phyloP scores from a whole-genome alignment of 495 filamentous ascomycete genomes.

The Barbatosphaeria neglecta region DNA sequence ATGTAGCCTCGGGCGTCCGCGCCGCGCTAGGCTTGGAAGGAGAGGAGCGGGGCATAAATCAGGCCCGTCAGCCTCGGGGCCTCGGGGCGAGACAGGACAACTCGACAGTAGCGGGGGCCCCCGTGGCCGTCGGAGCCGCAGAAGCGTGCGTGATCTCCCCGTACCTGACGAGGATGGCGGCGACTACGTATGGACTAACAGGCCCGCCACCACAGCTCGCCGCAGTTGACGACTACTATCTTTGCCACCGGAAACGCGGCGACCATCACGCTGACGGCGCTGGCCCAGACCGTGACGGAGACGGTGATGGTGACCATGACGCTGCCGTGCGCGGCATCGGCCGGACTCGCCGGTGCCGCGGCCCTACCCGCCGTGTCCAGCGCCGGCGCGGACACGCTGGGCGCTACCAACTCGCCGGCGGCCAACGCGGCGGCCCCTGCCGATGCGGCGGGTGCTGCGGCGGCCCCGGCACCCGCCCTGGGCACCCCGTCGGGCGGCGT shows the following conservation, averaged over 20 bases:
- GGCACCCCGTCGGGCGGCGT: conserved; percentile 13
- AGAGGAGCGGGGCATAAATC: background rate
- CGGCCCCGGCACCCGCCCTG: conserved; percentile 1
- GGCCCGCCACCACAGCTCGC: conserved; percentile 15
- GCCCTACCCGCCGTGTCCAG: background rate
- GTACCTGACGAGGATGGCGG: too few species aligned
- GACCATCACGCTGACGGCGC: conserved; percentile 29
- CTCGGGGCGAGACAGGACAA: background rate
- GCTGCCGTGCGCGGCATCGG: background rate
- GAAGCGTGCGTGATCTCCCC: conserved; percentile 4
- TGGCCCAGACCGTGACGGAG: conserved; percentile 28
- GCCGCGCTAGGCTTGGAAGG: conserved; percentile 8
- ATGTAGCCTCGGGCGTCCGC: conserved; percentile 11
- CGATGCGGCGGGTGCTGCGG: background rate
- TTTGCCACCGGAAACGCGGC: conserved; percentile 18
- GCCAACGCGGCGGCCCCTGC: background rate
- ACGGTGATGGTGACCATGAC: conserved; percentile 11
- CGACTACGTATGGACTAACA: too few species aligned
- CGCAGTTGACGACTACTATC: conserved; percentile 25
- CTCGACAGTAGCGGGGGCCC: background rate
- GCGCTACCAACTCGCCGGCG: background rate
- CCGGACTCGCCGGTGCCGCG: background rate
- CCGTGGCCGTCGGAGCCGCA: background rate
- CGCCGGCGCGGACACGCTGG: background rate
- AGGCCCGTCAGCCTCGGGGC: too few species aligned